Evolutionary conservation across 768 basidiomycete genomes (phyloP).

Genomic region (Lactarius hengduanensis): DNA sequence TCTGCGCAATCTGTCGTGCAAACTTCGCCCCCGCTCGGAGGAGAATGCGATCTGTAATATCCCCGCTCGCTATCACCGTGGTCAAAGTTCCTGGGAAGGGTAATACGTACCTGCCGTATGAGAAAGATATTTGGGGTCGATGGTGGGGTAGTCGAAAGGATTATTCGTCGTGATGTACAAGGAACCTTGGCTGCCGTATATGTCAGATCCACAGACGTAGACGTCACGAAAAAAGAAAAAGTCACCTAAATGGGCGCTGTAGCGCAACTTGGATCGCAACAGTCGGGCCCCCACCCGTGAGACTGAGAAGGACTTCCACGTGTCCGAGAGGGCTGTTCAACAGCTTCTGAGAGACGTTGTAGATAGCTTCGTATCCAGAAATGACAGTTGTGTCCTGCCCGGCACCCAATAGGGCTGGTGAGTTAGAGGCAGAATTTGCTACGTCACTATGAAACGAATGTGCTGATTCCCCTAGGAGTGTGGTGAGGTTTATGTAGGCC

Average conservation of each 20-base stretch:
- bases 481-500: conserved; percentile 55
- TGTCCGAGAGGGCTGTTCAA: conserved; percentile 46
- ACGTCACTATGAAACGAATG: conserved; percentile 38
- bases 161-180: conserved; percentile 59
- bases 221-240: not conserved
- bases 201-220: not conserved
- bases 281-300: conserved; percentile 42
- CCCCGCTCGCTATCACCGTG: not conserved
- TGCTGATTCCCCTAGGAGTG: conserved; percentile 42
- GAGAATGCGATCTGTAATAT: conserved; percentile 40
- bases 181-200: conserved; percentile 48
- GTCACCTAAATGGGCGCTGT: conserved; percentile 59
- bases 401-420: conserved; percentile 42
- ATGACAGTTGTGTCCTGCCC: conserved; percentile 46
- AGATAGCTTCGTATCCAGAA: conserved; percentile 57
- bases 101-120: conserved; percentile 47
- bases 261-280: conserved; percentile 63
- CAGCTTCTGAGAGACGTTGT: conserved; percentile 44
- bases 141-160: conserved; percentile 57
- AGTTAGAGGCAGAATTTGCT: conserved; percentile 35
- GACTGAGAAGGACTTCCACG: conserved; percentile 53
- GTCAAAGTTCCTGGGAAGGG: not conserved
- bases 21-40: conserved; percentile 62
- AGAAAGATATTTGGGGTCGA: conserved; percentile 66
- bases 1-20: conserved; percentile 52